Base-by-base conservation (phyloP, 2,329 filamentous ascomycete species). In the Plenodomus biglobosus region DNA sequence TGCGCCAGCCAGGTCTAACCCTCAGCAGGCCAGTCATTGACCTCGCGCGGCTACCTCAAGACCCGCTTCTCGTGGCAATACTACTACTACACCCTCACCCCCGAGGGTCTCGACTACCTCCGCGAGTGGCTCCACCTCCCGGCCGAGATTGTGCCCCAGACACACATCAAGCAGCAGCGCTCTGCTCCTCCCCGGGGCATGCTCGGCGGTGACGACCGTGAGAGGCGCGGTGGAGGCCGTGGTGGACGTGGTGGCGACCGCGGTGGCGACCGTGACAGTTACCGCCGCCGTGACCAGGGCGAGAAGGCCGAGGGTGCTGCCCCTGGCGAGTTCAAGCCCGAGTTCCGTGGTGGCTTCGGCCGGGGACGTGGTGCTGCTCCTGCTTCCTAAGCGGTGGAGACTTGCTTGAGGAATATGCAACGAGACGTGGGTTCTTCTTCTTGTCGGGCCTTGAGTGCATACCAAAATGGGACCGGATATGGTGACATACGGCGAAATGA, bases 81-180 rank as follows among this genome's bases (percentile, higher is more conserved):
- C 61, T 74, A 97, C 88, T 99, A 99, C 89, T 99, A 99, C 87
- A 96, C 94, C 80, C 87, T 99, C 80, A 96, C 92, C 77, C 90
- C 92, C 75, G 92, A 97, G 85, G 94, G 94, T 81, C 92, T 99
- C 77, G 92, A 97, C 84, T 99, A 99, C 86, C 92, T 99, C 78
- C 92, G 94, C 76, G 94, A 99, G 85, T 99, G 94, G 94, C 92
- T 99, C 71, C 94, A 99, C 82, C 88, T 99, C 72, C 94, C 94
- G 73, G 92, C 94, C 76, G 94, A 99, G 86, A 96, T 99, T 75
- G 94, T 99, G 67, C 94, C 94, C 70, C 91, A 95, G 73, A 99
- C 94, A 73, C 94, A 99, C 88, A 97, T 99, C 83, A 99, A 99
- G 90, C 92, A 96, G 84, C 91, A 96, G 85, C 90, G 94, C 79